Base-by-base conservation (phyloP, 768 basidiomycete species). In the Tylopilus plumbeoviolaceoides region DNA sequence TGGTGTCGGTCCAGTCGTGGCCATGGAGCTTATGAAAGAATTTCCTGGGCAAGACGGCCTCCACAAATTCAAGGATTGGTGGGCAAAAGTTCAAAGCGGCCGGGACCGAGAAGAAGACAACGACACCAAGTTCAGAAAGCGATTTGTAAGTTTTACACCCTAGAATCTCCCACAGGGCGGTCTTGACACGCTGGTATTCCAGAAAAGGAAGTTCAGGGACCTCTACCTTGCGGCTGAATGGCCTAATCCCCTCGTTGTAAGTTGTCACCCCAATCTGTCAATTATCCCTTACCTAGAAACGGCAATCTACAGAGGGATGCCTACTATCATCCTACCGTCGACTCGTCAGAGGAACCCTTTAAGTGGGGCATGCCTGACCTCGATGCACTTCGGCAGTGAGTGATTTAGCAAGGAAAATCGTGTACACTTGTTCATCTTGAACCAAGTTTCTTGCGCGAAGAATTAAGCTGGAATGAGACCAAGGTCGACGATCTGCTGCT, bases 301-400 rank as follows among this genome's bases (percentile, higher is more conserved):
- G 44, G 27, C 48, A 35, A 44, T 52, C 38, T 30, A 17, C 64
- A 97, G 93, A 76, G 89, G 53, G 91, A 95, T 54, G 95, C 92
- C 9, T 99, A 99, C 69, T 89, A 89, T 64, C 84, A 93, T 63
- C 95, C 95, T 0, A 81, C 85, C 0, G 89, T 95, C 7, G 94
- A 98, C 65, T 81, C 83, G 36, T 95, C 93, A 1, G 86, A 93
- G 50, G 95, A 98, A 57, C 85, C 89, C 0, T 98, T 99, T 68
- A 91, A 92, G 62, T 99, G 95, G 95, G 94, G 91, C 5, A 73
- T 94, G 56, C 92, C 95, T n/a, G 97, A 98, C 66, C 81, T 99
- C 2, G 92, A 97, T 64, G 94, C 87, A 3, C 79, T 99, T 49
- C 83, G 94, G 57, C 71, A 78, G 91, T 95, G 66, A 50, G 83